Evolutionary conservation across 306 rosid species (phyloP).

Genomic region (Dalbergia oliveri): DNA sequence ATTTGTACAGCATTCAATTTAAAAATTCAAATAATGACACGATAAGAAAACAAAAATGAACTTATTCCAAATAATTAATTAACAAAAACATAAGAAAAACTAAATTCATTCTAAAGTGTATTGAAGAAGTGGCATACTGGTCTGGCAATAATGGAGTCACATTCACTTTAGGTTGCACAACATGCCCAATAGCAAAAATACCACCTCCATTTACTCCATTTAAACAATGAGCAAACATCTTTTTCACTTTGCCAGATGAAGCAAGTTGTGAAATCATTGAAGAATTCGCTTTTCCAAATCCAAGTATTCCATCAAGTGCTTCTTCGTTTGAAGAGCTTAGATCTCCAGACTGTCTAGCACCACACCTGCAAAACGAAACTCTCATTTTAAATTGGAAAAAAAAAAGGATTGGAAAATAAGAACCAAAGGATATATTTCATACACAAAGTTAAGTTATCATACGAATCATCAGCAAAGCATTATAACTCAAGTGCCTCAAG

Average conservation of each 20-base stretch:
- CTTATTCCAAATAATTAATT: conserved; percentile 21
- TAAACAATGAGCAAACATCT: conserved; percentile 99
- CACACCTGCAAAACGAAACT: conserved; percentile 72
- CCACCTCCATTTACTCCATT: conserved; percentile 98
- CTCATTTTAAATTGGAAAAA: conserved; percentile 17
- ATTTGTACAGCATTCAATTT: conserved; percentile 31
- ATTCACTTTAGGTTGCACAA: conserved; percentile 94
- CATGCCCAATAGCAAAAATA: conserved; percentile 96
- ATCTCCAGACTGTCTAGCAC: conserved; percentile 94
- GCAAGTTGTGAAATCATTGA: conserved; percentile 96
- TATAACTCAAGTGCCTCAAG: conserved; percentile 23
- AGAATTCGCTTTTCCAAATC: conserved; percentile 94
- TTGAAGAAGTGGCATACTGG: conserved; percentile 75
- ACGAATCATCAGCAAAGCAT: conserved; percentile 31
- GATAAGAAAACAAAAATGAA: conserved; percentile 35
- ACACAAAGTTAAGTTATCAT: neutral
- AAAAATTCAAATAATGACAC: conserved; percentile 6
- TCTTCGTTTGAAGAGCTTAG: conserved; percentile 73
- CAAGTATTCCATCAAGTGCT: conserved; percentile 99
- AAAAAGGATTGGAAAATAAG: conserved; percentile 29
- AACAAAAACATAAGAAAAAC: conserved; percentile 19
- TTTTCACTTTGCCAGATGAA: conserved; percentile 85
- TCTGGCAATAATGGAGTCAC: conserved; percentile 86
- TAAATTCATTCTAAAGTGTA: conserved; percentile 15
- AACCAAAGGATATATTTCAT: conserved; percentile 24